Evolutionary conservation across 2,329 filamentous ascomycete genomes (phyloP).

Genomic region (Phaeosphaeria sp.): DNA sequence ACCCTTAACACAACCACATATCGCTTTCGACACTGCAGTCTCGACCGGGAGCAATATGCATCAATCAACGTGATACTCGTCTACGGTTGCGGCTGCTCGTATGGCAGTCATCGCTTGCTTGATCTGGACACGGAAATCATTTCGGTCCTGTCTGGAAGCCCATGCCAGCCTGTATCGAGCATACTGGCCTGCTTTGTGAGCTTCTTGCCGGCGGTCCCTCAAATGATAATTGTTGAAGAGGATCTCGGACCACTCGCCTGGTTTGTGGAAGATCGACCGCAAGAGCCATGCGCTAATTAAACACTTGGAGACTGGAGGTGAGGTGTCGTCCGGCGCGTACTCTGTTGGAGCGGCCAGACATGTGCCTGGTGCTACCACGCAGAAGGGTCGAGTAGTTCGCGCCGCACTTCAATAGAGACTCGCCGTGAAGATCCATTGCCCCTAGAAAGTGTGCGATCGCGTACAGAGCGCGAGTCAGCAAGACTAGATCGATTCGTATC

Average conservation of each 20-base stretch:
- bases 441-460: neutral
- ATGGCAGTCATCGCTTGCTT: conserved; percentile 2
- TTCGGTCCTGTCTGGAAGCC: neutral
- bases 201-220: conserved; percentile 4
- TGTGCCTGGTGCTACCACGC: too few species aligned
- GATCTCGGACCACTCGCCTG: neutral
- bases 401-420: neutral
- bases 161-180: neutral
- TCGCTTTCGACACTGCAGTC: neutral
- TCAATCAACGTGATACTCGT: conserved; percentile 4
- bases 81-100: neutral
- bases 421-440: neutral
- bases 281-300: neutral
- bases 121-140: neutral
- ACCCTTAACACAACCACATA: neutral
- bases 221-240: conserved; percentile 1
- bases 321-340: neutral
- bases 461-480: conserved; percentile 8
- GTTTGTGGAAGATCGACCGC: neutral
- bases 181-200: conserved; percentile 2
- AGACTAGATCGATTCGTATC: conserved; percentile 10
- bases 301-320: neutral
- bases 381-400: neutral
- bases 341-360: neutral
- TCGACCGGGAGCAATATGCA: neutral